Evolutionary conservation across 805 yeast genomes (phyloP).

Genomic region (Wickerhamomyces xylosicus): DNA sequence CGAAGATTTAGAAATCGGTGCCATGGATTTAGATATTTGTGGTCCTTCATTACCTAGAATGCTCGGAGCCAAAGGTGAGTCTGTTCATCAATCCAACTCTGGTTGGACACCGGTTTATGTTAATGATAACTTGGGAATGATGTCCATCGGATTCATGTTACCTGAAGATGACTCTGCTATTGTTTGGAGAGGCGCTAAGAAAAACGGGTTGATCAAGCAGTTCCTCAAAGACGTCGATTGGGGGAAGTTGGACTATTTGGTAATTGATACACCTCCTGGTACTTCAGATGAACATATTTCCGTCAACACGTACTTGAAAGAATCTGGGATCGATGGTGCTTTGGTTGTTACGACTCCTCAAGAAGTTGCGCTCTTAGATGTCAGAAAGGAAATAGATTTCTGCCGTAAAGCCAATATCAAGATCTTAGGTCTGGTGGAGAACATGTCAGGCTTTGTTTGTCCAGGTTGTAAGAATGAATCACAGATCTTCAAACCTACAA

Average conservation of each 20-base stretch:
- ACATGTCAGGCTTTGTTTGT: constrained; percentile 98
- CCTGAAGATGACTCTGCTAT: constrained; percentile 91
- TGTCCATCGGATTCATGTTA: constrained; percentile 91
- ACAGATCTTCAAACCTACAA: constrained; percentile 84
- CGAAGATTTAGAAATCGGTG: constrained; percentile 66
- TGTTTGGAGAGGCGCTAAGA: constrained; percentile 97
- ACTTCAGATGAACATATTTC: constrained; percentile 95
- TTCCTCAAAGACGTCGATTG: constrained; percentile 92
- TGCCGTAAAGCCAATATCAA: constrained; percentile 85
- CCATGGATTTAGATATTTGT: constrained; percentile 95
- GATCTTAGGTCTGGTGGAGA: constrained; percentile 86
- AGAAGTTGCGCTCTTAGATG: constrained; percentile 92
- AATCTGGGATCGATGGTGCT: constrained; percentile 92
- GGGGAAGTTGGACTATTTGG: constrained; percentile 79
- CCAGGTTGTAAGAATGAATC: constrained; percentile 90
- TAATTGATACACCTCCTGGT: constrained; percentile 97
- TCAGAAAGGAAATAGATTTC: constrained; percentile 90
- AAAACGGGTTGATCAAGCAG: constrained; percentile 86
- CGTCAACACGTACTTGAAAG: constrained; percentile 79
- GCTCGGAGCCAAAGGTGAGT: constrained; percentile 85
- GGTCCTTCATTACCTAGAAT: constrained; percentile 95
- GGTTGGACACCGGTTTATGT: constrained; percentile 98
- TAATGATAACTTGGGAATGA: constrained; percentile 87
- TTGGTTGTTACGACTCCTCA: constrained; percentile 94
- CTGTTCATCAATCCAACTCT: constrained; percentile 76